Percentiles rank a stretch among this genome's conserved stretches.
These are phyloP conservation scores for Cordyceps javanica DNA, from an alignment of 2,329 filamentous ascomycete genomes.

Conservation along the genomic window DNA sequence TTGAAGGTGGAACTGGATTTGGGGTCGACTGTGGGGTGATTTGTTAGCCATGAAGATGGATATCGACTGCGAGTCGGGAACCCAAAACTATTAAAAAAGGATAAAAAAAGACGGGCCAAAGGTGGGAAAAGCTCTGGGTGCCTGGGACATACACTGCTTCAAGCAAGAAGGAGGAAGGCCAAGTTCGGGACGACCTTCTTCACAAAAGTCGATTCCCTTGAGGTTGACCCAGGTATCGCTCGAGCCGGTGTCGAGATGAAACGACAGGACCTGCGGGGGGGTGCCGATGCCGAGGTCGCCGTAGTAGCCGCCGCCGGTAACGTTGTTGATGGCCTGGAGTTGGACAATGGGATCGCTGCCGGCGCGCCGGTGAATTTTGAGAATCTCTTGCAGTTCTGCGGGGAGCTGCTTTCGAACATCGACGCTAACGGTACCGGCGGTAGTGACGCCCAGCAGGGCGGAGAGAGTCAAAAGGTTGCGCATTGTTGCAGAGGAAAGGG, in stretches of 20 bases:
- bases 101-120: background rate
- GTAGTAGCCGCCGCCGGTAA: constrained; percentile 50
- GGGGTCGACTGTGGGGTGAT: constrained; percentile 33
- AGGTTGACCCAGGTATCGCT: constrained; percentile 58
- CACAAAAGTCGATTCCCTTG: constrained; percentile 54
- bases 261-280: constrained; percentile 46
- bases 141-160: constrained; percentile 33
- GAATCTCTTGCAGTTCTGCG: constrained; percentile 3
- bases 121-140: background rate
- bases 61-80: background rate
- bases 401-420: constrained; percentile 15
- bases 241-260: constrained; percentile 58
- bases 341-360: constrained; percentile 21
- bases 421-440: constrained; percentile 20
- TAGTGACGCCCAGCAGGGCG: constrained; percentile 9
- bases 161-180: constrained; percentile 29
- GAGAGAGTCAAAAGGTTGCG: constrained; percentile 1
- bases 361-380: constrained; percentile 20
- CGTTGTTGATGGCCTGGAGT: constrained; percentile 43
- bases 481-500: constrained; percentile 5
- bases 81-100: background rate
- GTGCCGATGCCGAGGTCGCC: constrained; percentile 53
- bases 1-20: constrained; percentile 42
- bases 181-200: constrained; percentile 17
- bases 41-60: background rate